phyloP scores from a whole-genome alignment of 306 rosid species.

The Trichosanthes truncata region DNA sequence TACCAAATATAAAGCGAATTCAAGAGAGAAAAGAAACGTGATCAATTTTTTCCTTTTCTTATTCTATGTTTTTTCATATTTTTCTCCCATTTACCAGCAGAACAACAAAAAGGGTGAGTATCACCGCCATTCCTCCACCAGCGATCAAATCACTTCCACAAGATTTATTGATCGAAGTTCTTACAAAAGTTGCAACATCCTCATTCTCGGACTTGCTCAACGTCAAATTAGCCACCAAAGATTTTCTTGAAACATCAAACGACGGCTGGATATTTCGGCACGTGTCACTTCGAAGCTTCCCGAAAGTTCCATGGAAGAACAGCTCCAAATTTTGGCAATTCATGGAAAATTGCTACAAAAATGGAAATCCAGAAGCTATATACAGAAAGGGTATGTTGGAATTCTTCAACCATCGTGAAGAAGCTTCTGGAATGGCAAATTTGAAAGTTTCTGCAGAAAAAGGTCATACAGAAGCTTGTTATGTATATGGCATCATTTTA shows the following conservation, averaged over 20 bases:
- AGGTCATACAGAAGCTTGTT: constrained; percentile 25
- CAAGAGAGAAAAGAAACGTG: no score
- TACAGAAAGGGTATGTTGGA: constrained; percentile 31
- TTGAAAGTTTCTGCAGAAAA: constrained; percentile 19
- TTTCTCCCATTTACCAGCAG: neutral
- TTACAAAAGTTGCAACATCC: constrained; percentile 20
- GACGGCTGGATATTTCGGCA: constrained; percentile 12
- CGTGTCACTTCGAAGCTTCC: constrained; percentile 13
- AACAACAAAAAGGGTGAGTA: neutral
- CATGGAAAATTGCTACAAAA: constrained; percentile 17
- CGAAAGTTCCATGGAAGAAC: constrained; percentile 20
- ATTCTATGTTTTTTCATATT: neutral
- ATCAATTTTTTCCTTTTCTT: neutral
- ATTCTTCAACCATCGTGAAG: constrained; percentile 3
- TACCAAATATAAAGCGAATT: no score
- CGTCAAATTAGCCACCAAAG: constrained; percentile 14
- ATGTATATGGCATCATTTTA: constrained; percentile 20
- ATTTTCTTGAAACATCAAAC: neutral
- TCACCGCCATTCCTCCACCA: neutral
- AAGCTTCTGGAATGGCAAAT: constrained; percentile 11
- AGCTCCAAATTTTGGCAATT: neutral
- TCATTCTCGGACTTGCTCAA: constrained; percentile 19
- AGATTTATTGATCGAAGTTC: constrained; percentile 21
- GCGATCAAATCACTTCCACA: constrained; percentile 18
- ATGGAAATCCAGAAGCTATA: constrained; percentile 21